Evolutionary conservation across 148 eudicot genomes (phyloP).

Genomic region (Polygonum maritimum): DNA sequence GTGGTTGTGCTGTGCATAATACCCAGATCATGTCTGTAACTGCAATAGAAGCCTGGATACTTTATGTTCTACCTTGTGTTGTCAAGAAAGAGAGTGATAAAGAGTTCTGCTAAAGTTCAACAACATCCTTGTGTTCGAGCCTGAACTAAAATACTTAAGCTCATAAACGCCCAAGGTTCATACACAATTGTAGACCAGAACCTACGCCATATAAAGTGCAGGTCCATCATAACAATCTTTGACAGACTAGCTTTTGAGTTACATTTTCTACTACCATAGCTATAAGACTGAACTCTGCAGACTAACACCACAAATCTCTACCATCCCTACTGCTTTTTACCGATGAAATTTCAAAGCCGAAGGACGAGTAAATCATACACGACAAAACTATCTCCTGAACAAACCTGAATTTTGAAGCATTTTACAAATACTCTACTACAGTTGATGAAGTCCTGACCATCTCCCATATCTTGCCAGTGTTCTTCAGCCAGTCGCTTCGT

Average conservation of each 20-base stretch:
- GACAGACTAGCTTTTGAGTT: neutral
- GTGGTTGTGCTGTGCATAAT: neutral
- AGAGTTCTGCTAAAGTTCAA: neutral
- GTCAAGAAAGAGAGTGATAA: neutral
- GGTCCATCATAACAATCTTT: neutral
- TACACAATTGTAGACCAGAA: neutral
- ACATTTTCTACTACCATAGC: neutral
- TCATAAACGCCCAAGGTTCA: neutral
- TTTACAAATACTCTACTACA: slow-evolving; percentile 53
- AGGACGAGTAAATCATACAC: neutral
- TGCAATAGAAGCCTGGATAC: neutral
- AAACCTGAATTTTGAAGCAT: slow-evolving; percentile 60
- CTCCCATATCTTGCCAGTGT: slow-evolving; percentile 82
- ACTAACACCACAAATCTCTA: neutral
- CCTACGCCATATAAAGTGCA: neutral
- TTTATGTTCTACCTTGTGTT: neutral
- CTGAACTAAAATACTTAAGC: neutral
- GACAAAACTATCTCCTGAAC: slow-evolving; percentile 41
- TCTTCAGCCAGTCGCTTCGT: slow-evolving; percentile 75
- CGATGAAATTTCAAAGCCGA: neutral
- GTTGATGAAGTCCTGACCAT: slow-evolving; percentile 57
- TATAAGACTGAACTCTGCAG: neutral
- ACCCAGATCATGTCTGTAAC: neutral
- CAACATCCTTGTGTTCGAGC: neutral
- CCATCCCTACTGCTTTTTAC: neutral